A percentile compares a stretch with the other conserved stretches of the same genome.
phyloP scores from a whole-genome alignment of 805 yeast genomes.

The Starmera amethionina region DNA sequence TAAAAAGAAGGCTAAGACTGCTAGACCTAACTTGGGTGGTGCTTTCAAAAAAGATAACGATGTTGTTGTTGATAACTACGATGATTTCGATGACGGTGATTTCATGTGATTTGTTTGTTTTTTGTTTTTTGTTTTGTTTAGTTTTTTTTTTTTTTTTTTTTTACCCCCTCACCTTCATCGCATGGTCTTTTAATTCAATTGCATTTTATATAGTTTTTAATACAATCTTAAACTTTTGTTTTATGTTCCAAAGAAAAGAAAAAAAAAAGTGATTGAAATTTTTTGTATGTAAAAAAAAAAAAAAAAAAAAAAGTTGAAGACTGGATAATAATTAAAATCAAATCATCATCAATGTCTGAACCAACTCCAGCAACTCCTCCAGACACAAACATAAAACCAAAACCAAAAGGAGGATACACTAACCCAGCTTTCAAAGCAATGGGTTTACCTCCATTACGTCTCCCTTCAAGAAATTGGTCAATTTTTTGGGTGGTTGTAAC shows the following conservation, averaged over 20 bases:
- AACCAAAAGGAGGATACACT: slow-evolving; percentile 29
- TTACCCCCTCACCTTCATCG: too few species aligned
- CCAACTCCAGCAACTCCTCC: too few species aligned
- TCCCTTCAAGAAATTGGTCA: slow-evolving; percentile 91
- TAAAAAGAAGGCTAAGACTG: slow-evolving; percentile 85
- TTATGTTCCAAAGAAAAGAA: too few species aligned
- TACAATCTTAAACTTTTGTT: too few species aligned
- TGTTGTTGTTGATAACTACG: slow-evolving; percentile 42
- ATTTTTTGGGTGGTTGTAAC: slow-evolving; percentile 74
- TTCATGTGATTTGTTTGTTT: slow-evolving; percentile 48
- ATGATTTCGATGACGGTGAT: slow-evolving; percentile 70
- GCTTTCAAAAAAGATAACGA: slow-evolving; percentile 56
- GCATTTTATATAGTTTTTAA: too few species aligned
- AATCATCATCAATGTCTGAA: too few species aligned
- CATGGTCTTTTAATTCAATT: too few species aligned
- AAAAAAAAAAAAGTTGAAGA: too few species aligned
- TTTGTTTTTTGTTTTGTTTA: background rate
- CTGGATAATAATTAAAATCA: too few species aligned
- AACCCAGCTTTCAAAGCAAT: slow-evolving; percentile 78
- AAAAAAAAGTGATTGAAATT: too few species aligned
- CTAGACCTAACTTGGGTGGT: slow-evolving; percentile 55
- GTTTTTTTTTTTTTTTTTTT: background rate
- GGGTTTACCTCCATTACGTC: slow-evolving; percentile 69
- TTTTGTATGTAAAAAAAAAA: too few species aligned
- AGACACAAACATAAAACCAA: background rate